Evolutionary conservation across 2,329 filamentous ascomycete genomes (phyloP).

Genomic region (Paecilomyces dactylethromorphus): DNA sequence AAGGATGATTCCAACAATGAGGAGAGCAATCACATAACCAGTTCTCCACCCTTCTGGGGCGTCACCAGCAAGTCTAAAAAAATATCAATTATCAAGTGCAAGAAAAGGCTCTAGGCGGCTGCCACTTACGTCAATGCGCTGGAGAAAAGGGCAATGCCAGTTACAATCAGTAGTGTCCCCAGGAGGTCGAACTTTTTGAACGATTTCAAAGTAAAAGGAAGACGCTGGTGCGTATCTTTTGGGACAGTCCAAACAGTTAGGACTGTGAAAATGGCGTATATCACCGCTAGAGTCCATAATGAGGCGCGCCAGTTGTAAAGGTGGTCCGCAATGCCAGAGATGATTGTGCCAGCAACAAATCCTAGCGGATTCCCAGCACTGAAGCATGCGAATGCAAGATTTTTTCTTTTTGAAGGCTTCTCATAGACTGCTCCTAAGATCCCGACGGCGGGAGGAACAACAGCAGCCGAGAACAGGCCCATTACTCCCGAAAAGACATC

Average conservation of each 20-base stretch:
- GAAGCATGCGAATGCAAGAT: slow-evolving; percentile 59
- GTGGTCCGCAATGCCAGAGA: slow-evolving; percentile 56
- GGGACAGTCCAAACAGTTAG: slow-evolving; percentile 58
- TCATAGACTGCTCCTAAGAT: slow-evolving; percentile 59
- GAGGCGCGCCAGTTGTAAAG: slow-evolving; percentile 58
- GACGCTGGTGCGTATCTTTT: slow-evolving; percentile 43
- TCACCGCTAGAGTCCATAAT: slow-evolving; percentile 57
- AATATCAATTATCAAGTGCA: background rate
- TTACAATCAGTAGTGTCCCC: slow-evolving; percentile 54
- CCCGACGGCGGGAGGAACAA: slow-evolving; percentile 59
- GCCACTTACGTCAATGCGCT: slow-evolving; percentile 50
- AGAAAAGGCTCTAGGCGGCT: background rate
- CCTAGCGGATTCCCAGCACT: slow-evolving; percentile 52
- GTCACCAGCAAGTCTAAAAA: slow-evolving; percentile 41
- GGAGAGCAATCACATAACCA: slow-evolving; percentile 55
- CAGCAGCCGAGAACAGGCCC: slow-evolving; percentile 58
- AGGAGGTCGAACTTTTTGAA: slow-evolving; percentile 55
- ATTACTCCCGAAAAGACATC: slow-evolving; percentile 59
- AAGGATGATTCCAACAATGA: slow-evolving; percentile 53
- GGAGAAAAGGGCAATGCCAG: slow-evolving; percentile 61
- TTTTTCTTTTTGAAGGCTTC: slow-evolving; percentile 57
- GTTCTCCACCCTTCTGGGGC: slow-evolving; percentile 58
- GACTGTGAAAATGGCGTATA: slow-evolving; percentile 55
- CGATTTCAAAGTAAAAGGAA: slow-evolving; percentile 37
- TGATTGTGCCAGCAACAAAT: slow-evolving; percentile 52